phyloP scores from a whole-genome alignment of 176 grass and related monocot genomes.

The Triticum timopheevii region DNA sequence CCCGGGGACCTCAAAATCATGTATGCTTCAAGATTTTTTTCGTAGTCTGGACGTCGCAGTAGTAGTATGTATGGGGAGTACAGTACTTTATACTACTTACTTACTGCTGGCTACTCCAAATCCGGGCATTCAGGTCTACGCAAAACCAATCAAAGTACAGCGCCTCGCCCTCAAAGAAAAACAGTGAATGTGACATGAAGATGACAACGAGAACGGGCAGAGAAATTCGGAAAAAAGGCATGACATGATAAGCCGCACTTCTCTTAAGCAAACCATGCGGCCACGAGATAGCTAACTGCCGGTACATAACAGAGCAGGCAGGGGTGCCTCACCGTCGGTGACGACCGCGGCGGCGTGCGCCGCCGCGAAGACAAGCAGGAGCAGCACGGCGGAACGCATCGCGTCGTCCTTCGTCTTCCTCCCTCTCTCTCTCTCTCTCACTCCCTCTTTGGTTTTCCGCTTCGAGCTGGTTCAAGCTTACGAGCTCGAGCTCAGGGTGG shows the following conservation, averaged over 20 bases:
- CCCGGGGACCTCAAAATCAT: background rate
- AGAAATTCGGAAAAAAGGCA: background rate
- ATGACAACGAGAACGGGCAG: background rate
- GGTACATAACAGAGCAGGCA: background rate
- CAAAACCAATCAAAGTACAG: background rate
- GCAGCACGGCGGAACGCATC: conserved; percentile 21
- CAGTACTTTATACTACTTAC: too few relatives aligned
- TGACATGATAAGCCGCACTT: background rate
- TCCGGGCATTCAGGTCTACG: background rate
- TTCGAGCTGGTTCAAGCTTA: background rate
- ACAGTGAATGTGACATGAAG: background rate
- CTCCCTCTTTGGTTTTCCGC: too few relatives aligned
- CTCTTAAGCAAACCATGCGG: background rate
- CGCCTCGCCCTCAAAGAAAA: background rate
- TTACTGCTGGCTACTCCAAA: background rate
- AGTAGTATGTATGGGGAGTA: background rate
- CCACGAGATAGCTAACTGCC: too few relatives aligned
- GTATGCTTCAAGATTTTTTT: too few relatives aligned
- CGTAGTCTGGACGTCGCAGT: background rate
- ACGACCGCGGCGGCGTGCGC: conserved; percentile 35
- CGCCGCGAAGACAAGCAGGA: conserved; percentile 35
- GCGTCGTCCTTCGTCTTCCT: background rate
- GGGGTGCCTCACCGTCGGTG: conserved; percentile 41
- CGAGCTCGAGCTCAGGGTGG: too few relatives aligned
- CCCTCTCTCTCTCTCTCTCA: background rate